Evolutionary conservation across 352 stramenopile species (phyloP).

Genomic region (Phytophthora palmivora): DNA sequence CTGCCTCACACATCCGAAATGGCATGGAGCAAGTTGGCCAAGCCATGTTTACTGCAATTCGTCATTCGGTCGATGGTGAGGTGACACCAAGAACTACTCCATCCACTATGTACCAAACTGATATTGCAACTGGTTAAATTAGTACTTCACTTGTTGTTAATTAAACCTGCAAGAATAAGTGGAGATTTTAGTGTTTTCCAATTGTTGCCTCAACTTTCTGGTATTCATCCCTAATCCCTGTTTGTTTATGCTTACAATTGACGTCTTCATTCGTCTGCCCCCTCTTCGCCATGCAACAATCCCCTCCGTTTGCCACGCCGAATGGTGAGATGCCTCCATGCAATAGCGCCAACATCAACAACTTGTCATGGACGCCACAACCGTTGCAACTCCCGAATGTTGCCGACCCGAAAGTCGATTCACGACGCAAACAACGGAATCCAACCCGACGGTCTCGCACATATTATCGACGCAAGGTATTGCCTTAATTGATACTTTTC

Average conservation of each 20-base stretch:
- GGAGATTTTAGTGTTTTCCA: too few species aligned
- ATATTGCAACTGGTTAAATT: too few species aligned
- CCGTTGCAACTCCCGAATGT: constrained; percentile 13
- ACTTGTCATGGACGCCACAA: constrained; percentile 8
- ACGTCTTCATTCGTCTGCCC: neutral
- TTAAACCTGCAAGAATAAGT: too few species aligned
- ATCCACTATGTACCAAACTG: neutral
- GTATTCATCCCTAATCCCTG: neutral
- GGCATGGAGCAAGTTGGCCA: constrained; percentile 31
- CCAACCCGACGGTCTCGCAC: constrained; percentile 27
- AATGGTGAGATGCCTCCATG: neutral
- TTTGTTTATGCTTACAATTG: too few species aligned
- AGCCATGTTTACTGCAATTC: constrained; percentile 35
- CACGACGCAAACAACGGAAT: constrained; percentile 18
- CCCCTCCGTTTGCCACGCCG: neutral
- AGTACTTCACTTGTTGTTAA: too few species aligned
- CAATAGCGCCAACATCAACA: constrained; percentile 5
- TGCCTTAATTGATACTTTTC: neutral
- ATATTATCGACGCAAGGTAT: constrained; percentile 41
- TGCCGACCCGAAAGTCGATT: neutral
- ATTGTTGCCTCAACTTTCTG: too few species aligned
- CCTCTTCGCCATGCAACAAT: neutral
- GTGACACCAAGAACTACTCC: neutral
- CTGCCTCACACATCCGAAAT: constrained; percentile 25
- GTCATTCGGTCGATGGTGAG: constrained; percentile 20